phyloP scores from a whole-genome alignment of 495 filamentous ascomycete genomes.

The Umbilicaria muhlenbergii region DNA sequence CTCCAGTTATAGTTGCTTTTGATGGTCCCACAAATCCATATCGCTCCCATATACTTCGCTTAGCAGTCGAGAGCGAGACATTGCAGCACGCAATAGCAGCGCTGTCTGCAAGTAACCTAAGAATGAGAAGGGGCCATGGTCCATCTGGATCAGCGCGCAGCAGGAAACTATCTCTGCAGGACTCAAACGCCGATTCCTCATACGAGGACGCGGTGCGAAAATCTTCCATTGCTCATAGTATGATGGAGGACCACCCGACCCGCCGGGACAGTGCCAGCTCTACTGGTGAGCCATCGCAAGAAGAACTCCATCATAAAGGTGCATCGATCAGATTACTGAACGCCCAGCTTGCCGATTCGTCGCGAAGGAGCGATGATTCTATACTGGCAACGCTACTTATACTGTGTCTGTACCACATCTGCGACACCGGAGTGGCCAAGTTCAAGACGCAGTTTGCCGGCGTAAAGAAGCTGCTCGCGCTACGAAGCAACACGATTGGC shows the following conservation, averaged over 20 bases:
- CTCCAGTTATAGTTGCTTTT: conserved; percentile 79
- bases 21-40: conserved; percentile 77
- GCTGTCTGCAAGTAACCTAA: conserved; percentile 70
- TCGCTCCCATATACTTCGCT: conserved; percentile 62
- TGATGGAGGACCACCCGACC: conserved; percentile 9
- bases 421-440: conserved; percentile 78
- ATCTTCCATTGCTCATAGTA: conserved; percentile 32
- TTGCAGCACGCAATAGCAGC: conserved; percentile 88
- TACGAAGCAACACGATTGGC: conserved; percentile 48
- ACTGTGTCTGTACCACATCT: conserved; percentile 83
- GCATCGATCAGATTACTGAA: conserved; percentile 73
- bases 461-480: conserved; percentile 77
- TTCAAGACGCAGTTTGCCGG: conserved; percentile 91
- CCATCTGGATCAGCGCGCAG: conserved; percentile 27
- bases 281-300: conserved; percentile 25
- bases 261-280: conserved; percentile 9
- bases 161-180: background rate
- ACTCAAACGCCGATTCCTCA: conserved; percentile 6
- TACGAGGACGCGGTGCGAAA: conserved; percentile 20
- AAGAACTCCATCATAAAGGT: conserved; percentile 70
- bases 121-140: conserved; percentile 29
- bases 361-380: conserved; percentile 64
- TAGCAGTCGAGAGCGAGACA: conserved; percentile 64
- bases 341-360: conserved; percentile 59
- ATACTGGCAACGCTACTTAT: conserved; percentile 78